Evolutionary conservation across 805 yeast genomes (phyloP).

Genomic region (Ogataea pignaliae): DNA sequence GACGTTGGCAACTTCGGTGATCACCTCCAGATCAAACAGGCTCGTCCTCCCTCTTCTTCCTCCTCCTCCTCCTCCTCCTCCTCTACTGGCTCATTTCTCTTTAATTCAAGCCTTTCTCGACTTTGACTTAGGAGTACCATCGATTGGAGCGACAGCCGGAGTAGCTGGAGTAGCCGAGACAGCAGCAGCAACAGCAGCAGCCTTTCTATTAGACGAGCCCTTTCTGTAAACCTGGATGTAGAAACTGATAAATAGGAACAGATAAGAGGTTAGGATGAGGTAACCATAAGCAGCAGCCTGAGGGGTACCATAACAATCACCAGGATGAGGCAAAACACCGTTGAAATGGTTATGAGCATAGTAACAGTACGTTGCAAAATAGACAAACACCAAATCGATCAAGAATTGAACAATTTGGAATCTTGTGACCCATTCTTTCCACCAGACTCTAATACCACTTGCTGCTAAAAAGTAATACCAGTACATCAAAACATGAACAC

Average conservation of each 20-base stretch:
- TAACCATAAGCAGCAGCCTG: conserved; percentile 92
- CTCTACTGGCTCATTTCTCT: background rate
- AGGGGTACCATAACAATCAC: conserved; percentile 89
- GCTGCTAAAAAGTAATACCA: conserved; percentile 94
- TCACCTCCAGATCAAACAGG: too few relatives aligned
- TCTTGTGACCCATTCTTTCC: conserved; percentile 99
- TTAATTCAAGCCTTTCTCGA: conserved; percentile 28
- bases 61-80: background rate
- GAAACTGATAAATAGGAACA: conserved; percentile 87
- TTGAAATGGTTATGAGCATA: conserved; percentile 67
- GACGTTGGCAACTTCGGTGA: too few relatives aligned
- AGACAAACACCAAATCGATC: conserved; percentile 84
- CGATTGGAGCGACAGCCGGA: conserved; percentile 16
- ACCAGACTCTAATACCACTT: conserved; percentile 93
- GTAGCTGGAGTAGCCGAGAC: conserved; percentile 11
- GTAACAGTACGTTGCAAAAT: conserved; percentile 90
- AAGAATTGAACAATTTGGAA: conserved; percentile 92
- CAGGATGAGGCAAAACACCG: conserved; percentile 64
- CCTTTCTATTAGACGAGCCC: conserved; percentile 30
- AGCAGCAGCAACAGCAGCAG: conserved; percentile 13
- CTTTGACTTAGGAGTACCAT: conserved; percentile 17
- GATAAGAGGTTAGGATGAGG: conserved; percentile 79
- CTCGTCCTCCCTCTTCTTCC: too few relatives aligned
- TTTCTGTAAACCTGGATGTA: conserved; percentile 81
- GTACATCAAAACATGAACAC: conserved; percentile 95